Evolutionary conservation across 345 rosid genomes (phyloP).

Genomic region (Eucalyptus lansdowneana): DNA sequence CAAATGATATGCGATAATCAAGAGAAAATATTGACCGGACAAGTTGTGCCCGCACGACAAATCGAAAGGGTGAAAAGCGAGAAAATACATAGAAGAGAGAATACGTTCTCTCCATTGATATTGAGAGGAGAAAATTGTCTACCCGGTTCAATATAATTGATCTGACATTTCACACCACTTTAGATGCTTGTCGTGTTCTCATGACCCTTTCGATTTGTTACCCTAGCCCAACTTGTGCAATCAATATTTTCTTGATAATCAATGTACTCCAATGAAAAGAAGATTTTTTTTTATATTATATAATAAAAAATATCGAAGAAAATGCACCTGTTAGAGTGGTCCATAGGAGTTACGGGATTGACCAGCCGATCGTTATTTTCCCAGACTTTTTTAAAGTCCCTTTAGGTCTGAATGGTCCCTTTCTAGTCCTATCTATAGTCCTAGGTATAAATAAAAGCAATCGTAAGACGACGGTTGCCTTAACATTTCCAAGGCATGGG

Average conservation of each 20-base stretch:
- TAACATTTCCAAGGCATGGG: not conserved
- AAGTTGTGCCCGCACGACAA: accelerated
- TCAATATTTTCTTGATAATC: not conserved
- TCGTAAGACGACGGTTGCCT: not conserved
- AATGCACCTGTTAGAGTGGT: not conserved
- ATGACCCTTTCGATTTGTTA: too few species aligned
- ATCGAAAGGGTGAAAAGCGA: too few species aligned
- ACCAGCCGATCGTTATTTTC: not conserved
- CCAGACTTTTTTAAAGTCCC: not conserved
- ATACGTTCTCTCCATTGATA: too few species aligned
- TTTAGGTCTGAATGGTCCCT: not conserved
- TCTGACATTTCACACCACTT: accelerated
- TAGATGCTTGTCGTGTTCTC: too few species aligned
- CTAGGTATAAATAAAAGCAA: not conserved
- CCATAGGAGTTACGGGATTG: not conserved
- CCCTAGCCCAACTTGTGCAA: too few species aligned
- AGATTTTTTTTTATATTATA: not conserved
- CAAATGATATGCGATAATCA: not conserved
- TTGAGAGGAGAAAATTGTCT: too few species aligned
- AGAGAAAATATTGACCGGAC: too few species aligned
- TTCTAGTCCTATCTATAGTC: not conserved
- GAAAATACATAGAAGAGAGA: too few species aligned
- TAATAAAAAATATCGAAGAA: not conserved
- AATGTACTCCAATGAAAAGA: not conserved
- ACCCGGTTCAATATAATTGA: accelerated